Evolutionary conservation across 1,139 yeast genomes (phyloP).

Genomic region (Diutina neorugosa): DNA sequence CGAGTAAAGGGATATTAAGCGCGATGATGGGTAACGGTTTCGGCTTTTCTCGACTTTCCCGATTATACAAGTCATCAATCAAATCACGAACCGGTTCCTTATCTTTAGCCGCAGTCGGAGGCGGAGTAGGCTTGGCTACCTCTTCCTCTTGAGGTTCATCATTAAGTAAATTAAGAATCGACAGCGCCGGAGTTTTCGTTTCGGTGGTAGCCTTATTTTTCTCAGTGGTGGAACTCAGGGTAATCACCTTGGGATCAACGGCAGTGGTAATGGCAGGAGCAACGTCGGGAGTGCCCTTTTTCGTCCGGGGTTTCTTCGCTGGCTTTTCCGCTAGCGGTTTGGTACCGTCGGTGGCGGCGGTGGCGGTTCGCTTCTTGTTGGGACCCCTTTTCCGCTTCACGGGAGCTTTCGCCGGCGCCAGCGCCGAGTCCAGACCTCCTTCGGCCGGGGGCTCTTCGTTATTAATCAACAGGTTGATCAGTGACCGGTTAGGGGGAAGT

Average conservation of each 20-base stretch:
- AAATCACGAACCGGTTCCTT: constrained; percentile 14
- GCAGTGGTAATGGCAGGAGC: background rate
- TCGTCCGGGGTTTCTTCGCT: constrained; percentile 7
- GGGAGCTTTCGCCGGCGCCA: constrained; percentile 6
- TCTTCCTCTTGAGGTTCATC: background rate
- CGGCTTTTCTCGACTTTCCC: constrained; percentile 15
- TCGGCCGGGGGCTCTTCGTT: constrained; percentile 6
- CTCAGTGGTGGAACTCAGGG: constrained; percentile 13
- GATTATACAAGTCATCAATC: constrained; percentile 15
- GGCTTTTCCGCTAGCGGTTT: constrained; percentile 6
- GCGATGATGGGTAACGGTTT: constrained; percentile 37
- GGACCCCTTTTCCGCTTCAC: constrained; percentile 4
- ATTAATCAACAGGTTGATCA: constrained; percentile 9
- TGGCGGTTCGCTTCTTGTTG: constrained; percentile 8
- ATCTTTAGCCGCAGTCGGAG: background rate
- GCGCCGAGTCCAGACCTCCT: constrained; percentile 6
- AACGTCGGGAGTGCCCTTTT: constrained; percentile 7
- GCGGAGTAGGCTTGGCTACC: background rate
- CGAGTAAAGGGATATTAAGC: constrained; percentile 45
- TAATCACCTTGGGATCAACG: constrained; percentile 6
- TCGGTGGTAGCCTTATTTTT: constrained; percentile 7
- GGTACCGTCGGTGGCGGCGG: background rate
- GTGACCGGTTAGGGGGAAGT: constrained; percentile 4
- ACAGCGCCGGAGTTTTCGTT: constrained; percentile 10
- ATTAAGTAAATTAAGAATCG: constrained; percentile 8